These are phyloP conservation scores for Fusarium tricinctum DNA, from an alignment of 2,329 filamentous ascomycete genomes.

Conservation along the genomic window DNA sequence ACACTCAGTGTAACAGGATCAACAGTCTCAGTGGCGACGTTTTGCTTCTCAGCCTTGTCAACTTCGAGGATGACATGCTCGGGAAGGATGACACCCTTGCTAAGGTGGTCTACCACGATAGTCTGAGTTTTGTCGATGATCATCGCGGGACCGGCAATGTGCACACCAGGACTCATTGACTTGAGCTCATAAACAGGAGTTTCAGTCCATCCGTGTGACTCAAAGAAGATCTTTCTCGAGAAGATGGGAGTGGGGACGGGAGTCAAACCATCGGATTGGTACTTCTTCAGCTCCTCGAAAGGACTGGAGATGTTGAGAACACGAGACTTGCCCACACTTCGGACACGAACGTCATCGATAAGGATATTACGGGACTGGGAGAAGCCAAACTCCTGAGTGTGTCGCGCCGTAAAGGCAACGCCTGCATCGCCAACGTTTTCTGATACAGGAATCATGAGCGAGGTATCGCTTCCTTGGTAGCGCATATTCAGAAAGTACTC, in stretches of 20 bases:
- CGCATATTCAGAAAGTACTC: conserved; percentile 61
- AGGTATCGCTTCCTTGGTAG: conserved; percentile 60
- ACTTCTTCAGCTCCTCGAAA: conserved; percentile 46
- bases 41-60: conserved; percentile 38
- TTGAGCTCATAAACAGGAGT: conserved; percentile 48
- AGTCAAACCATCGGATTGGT: conserved; percentile 7
- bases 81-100: conserved; percentile 52
- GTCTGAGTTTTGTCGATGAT: conserved; percentile 81
- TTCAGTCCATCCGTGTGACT: conserved; percentile 47
- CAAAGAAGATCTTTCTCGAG: conserved; percentile 46
- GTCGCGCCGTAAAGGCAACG: conserved; percentile 52
- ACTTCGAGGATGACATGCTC: conserved; percentile 56
- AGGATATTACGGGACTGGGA: conserved; percentile 56
- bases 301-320: conserved; percentile 46
- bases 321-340: conserved; percentile 53
- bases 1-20: conserved; percentile 81
- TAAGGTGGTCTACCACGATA: conserved; percentile 72
- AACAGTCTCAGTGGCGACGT: conserved; percentile 59
- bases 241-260: conserved; percentile 40
- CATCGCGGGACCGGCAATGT: conserved; percentile 72
- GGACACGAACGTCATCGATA: conserved; percentile 60
- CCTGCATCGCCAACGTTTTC: conserved; percentile 50
- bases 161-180: conserved; percentile 33
- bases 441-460: conserved; percentile 56
- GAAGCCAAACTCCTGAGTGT: conserved; percentile 60